Evolutionary conservation across 768 basidiomycete species (phyloP).

Genomic region (Russula dissimulans): DNA sequence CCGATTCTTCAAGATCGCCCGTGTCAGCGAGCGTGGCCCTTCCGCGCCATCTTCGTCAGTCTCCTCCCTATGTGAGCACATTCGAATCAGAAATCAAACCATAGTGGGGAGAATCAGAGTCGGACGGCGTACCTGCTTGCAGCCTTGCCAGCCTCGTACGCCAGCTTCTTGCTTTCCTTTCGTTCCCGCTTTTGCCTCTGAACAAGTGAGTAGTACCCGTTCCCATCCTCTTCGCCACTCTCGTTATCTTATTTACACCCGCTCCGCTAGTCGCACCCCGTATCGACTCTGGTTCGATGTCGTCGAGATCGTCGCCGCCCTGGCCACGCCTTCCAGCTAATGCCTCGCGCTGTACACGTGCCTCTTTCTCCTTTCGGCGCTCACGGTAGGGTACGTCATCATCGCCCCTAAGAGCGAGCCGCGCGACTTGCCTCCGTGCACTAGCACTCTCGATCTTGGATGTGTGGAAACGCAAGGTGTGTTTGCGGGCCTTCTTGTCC

Average conservation of each 20-base stretch:
- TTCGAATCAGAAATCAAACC: background rate
- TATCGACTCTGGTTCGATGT: constrained; percentile 37
- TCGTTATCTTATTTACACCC: constrained; percentile 32
- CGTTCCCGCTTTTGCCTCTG: constrained; percentile 60
- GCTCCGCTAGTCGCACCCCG: constrained; percentile 24
- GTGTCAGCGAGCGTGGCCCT: constrained; percentile 83
- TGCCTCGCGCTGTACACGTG: constrained; percentile 45
- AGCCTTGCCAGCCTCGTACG: constrained; percentile 59
- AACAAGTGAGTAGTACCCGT: constrained; percentile 89
- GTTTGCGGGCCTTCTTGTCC: constrained; percentile 77
- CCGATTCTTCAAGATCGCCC: constrained; percentile 87
- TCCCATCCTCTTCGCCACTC: constrained; percentile 35
- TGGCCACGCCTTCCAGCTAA: constrained; percentile 37
- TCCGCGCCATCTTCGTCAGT: constrained; percentile 33
- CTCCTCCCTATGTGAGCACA: constrained; percentile 24
- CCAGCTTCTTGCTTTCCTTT: constrained; percentile 73
- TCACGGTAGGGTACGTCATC: constrained; percentile 91
- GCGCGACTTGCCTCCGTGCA: constrained; percentile 64
- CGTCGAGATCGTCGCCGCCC: constrained; percentile 63
- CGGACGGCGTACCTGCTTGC: constrained; percentile 43
- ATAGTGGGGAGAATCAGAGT: background rate
- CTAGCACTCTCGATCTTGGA: constrained; percentile 80
- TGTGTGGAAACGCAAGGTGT: constrained; percentile 87
- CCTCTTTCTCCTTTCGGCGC: constrained; percentile 53
- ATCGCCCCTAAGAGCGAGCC: constrained; percentile 75